Evolutionary conservation across 2,329 filamentous ascomycete genomes (phyloP).

Genomic region (Alternaria arborescens): DNA sequence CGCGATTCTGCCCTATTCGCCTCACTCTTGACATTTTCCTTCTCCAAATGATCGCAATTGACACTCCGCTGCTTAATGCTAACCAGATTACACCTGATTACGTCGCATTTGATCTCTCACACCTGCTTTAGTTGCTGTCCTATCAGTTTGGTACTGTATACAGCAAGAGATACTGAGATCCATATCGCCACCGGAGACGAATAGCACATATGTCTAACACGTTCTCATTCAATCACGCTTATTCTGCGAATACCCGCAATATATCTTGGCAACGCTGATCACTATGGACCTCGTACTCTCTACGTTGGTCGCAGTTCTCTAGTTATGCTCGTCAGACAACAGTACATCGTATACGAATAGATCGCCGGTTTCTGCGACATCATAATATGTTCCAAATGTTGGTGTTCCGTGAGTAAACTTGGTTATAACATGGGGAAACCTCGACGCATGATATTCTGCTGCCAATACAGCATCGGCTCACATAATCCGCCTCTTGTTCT

Average conservation of each 20-base stretch:
- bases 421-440: not conserved
- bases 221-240: not conserved
- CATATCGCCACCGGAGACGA: not conserved
- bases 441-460: not conserved
- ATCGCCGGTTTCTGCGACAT: not conserved
- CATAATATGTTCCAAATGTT: not conserved
- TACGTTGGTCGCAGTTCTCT: not conserved
- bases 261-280: not conserved
- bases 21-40: not conserved
- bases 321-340: not conserved
- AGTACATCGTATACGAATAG: not conserved
- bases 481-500: not conserved
- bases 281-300: not conserved
- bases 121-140: not conserved
- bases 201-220: not conserved
- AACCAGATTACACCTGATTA: not conserved
- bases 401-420: not conserved
- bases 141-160: not conserved
- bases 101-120: not conserved
- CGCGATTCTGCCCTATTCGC: not conserved
- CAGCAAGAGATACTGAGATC: not conserved
- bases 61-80: not conserved
- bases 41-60: not conserved
- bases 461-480: not conserved
- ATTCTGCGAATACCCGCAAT: not conserved